Evolutionary conservation across 2,329 filamentous ascomycete genomes (phyloP).

Genomic region (Helotiales sp.): DNA sequence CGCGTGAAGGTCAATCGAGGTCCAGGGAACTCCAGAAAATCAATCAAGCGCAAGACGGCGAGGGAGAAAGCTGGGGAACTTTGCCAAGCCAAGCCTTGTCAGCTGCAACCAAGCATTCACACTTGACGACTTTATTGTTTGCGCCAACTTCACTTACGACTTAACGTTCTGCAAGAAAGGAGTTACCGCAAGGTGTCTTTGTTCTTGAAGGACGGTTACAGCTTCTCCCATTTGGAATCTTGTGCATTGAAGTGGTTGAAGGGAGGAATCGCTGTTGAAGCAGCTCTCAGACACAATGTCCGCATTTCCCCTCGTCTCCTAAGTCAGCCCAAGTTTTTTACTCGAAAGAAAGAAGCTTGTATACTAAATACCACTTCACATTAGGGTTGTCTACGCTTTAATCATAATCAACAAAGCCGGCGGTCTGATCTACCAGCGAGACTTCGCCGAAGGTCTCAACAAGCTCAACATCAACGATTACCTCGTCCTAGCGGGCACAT

Average conservation of each 20-base stretch:
- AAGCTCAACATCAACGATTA: constrained; percentile 95
- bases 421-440: constrained; percentile 93
- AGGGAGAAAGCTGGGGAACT: constrained; percentile 31
- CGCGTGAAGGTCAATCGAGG: constrained; percentile 27
- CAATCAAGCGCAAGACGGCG: constrained; percentile 14
- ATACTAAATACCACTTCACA: background rate
- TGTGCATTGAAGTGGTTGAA: background rate
- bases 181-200: no score
- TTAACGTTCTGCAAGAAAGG: background rate
- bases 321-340: background rate
- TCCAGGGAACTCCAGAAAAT: constrained; percentile 12
- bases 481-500: constrained; percentile 93
- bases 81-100: constrained; percentile 22
- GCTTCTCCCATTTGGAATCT: background rate
- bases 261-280: background rate
- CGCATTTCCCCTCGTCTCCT: background rate
- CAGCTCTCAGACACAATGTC: background rate
- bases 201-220: background rate
- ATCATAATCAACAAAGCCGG: constrained; percentile 99
- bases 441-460: constrained; percentile 85
- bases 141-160: background rate
- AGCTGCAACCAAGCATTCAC: constrained; percentile 6
- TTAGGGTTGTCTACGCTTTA: constrained; percentile 90
- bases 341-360: background rate
- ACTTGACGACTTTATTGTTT: background rate